Conservation (phyloP, 2,329 filamentous ascomycete species). For the Exserohilum rostratum region DNA sequence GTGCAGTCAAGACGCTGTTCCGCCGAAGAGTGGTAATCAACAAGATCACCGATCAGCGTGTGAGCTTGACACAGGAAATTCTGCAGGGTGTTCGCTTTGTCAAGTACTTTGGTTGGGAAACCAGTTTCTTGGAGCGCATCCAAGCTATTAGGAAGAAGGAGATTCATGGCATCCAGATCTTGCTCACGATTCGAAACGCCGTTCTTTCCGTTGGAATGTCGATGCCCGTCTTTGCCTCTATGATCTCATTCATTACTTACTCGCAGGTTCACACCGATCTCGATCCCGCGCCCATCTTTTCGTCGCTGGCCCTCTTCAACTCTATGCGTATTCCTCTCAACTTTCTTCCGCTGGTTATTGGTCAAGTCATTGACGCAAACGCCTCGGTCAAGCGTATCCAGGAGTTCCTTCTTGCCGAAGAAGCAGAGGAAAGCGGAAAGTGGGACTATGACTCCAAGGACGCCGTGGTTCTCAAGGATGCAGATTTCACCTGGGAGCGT, state of each 20-base stretch:
- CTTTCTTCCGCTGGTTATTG: constrained; percentile 83
- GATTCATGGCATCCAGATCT: constrained; percentile 80
- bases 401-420: constrained; percentile 85
- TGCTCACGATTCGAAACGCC: constrained; percentile 82
- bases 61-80: constrained; percentile 91
- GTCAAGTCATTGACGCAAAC: constrained; percentile 88
- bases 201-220: constrained; percentile 85
- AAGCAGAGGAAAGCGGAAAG: constrained; percentile 73
- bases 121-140: constrained; percentile 79
- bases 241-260: constrained; percentile 89
- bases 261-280: constrained; percentile 69
- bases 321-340: constrained; percentile 88
- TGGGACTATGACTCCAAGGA: constrained; percentile 60
- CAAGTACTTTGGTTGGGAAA: constrained; percentile 97
- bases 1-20: constrained; percentile 78
- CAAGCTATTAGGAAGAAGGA: constrained; percentile 75
- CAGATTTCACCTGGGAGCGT: constrained; percentile 87
- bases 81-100: constrained; percentile 90
- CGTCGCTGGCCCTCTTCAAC: constrained; percentile 92
- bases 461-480: constrained; percentile 71
- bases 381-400: constrained; percentile 84
- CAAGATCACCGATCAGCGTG: constrained; percentile 90
- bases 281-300: constrained; percentile 81
- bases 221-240: constrained; percentile 90
- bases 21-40: constrained; percentile 79